These are phyloP conservation scores for Begonia peltatifolia DNA, from an alignment of 306 rosid species.

Conservation along the genomic window DNA sequence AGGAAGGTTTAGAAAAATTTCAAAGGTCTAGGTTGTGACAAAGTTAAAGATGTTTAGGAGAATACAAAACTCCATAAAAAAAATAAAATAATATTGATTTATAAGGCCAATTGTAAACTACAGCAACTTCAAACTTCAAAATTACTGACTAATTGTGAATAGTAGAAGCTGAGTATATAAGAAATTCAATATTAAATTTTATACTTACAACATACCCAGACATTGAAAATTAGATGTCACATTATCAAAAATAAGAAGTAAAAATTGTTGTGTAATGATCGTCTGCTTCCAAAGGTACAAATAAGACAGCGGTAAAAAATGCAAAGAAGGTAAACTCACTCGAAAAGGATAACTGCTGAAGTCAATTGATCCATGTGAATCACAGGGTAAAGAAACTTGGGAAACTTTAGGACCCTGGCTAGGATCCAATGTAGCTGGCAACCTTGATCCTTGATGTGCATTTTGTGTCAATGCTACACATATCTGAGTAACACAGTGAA, in stretches of 20 bases:
- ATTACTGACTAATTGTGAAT: too few relatives aligned
- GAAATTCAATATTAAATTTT: too few relatives aligned
- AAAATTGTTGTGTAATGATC: too few relatives aligned
- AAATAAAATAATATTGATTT: not conserved
- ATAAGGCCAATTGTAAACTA: too few relatives aligned
- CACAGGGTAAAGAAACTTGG: slow-evolving; percentile 86
- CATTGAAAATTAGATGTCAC: too few relatives aligned
- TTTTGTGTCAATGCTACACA: slow-evolving; percentile 53
- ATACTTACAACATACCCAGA: too few relatives aligned
- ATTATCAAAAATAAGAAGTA: too few relatives aligned
- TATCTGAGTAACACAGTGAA: slow-evolving; percentile 33
- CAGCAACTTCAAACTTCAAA: too few relatives aligned
- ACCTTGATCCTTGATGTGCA: slow-evolving; percentile 48
- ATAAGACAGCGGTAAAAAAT: not conserved
- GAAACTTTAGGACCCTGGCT: slow-evolving; percentile 55
- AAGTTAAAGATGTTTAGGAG: not conserved
- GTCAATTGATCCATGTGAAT: slow-evolving; percentile 72
- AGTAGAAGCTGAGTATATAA: too few relatives aligned
- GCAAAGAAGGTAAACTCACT: slow-evolving; percentile 39
- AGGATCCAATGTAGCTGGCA: slow-evolving; percentile 23
- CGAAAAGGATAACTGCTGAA: slow-evolving; percentile 76
- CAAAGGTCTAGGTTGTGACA: not conserved
- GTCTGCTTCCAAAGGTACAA: not conserved
- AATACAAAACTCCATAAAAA: not conserved
- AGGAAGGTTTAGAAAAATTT: not conserved